Evolutionary conservation across 1,284 basidiomycete genomes (phyloP).

Genomic region (Cutaneotrichosporon cyanovorans): DNA sequence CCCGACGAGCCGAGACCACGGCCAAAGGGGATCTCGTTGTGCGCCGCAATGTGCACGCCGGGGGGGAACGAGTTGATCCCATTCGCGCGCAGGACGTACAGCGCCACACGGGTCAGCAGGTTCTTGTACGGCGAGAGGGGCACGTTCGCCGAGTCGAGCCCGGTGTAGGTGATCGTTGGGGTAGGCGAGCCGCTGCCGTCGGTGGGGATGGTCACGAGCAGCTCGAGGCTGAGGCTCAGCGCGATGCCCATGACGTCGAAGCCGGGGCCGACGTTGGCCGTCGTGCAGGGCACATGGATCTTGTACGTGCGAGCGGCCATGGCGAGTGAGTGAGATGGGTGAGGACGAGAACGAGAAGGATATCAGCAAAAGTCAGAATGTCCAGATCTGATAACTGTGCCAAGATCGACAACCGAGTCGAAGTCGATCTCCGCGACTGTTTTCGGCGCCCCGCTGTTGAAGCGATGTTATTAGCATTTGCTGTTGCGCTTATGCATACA

Average conservation of each 20-base stretch:
- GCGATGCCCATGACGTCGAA: conserved; percentile 98
- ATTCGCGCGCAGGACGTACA: conserved; percentile 92
- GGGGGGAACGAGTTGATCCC: conserved; percentile 66
- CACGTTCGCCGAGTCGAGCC: conserved; percentile 82
- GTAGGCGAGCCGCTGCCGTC: conserved; percentile 8
- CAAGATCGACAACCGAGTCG: too few species aligned
- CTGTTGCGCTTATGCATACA: too few species aligned
- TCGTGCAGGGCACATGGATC: conserved; percentile 87
- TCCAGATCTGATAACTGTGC: background rate
- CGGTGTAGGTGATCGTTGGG: conserved; percentile 63
- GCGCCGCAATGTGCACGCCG: conserved; percentile 61
- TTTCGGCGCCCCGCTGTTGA: too few species aligned
- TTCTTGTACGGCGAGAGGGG: conserved; percentile 95
- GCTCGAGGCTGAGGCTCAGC: conserved; percentile 75
- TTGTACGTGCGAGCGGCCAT: conserved; percentile 42
- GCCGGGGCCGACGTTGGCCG: conserved; percentile 96
- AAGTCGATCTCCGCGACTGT: too few species aligned
- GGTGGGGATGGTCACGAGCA: conserved; percentile 56
- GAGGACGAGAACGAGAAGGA: too few species aligned
- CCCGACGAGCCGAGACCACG: conserved; percentile 95
- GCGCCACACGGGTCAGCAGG: conserved; percentile 91
- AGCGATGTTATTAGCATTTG: too few species aligned
- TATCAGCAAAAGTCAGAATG: background rate
- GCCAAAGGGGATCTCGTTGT: conserved; percentile 96
- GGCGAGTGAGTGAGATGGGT: background rate